phyloP scores from a whole-genome alignment of 2,329 filamentous ascomycete genomes.

The Acrocalymma vagum region DNA sequence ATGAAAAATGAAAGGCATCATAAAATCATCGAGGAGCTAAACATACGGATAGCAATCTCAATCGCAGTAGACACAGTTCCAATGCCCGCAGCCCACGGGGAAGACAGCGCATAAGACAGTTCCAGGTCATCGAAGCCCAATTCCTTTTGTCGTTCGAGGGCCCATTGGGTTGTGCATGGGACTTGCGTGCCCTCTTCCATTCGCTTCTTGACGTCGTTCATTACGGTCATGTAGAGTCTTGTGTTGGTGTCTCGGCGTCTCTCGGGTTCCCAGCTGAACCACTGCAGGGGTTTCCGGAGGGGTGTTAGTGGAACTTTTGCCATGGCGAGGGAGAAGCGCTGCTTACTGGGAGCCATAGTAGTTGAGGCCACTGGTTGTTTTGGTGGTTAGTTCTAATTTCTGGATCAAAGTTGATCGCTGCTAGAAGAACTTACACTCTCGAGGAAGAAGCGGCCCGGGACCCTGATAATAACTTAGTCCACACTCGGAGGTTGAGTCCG shows the following conservation, averaged over 20 bases:
- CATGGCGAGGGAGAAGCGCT: constrained; percentile 11
- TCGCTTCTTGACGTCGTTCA: constrained; percentile 15
- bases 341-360: constrained; percentile 15
- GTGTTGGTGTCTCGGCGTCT: constrained; percentile 14
- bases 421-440: constrained; percentile 11
- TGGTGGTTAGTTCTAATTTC: constrained; percentile 13
- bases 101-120: constrained; percentile 15
- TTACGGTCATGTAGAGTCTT: constrained; percentile 16
- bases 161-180: constrained; percentile 15
- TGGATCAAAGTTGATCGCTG: constrained; percentile 7
- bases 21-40: constrained; percentile 12
- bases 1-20: constrained; percentile 12
- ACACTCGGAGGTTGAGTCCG: constrained; percentile 5
- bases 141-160: constrained; percentile 14
- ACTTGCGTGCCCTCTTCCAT: constrained; percentile 14
- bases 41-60: constrained; percentile 15
- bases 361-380: constrained; percentile 11
- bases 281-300: constrained; percentile 14
- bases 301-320: constrained; percentile 9
- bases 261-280: constrained; percentile 15
- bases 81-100: constrained; percentile 14
- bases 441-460: constrained; percentile 12
- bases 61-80: constrained; percentile 15
- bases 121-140: constrained; percentile 14
- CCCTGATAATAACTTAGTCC: constrained; percentile 10